These are phyloP conservation scores for Cenchrus purpureus DNA, from an alignment of 176 grass and related monocot species.

Conservation along the genomic window DNA sequence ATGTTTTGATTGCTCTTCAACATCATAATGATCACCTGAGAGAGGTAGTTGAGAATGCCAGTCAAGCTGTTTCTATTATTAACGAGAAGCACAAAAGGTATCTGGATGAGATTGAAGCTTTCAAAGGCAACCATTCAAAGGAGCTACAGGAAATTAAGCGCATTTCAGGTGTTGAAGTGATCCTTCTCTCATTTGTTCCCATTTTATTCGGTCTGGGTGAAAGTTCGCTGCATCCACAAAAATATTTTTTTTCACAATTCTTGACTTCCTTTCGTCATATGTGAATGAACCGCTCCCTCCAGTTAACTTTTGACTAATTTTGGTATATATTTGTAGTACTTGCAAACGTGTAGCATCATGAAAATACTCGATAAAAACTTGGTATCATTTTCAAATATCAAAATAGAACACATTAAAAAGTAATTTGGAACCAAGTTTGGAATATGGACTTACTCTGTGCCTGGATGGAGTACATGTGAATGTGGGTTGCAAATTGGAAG, in stretches of 20 bases:
- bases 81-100: conserved; percentile 69
- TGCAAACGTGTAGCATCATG: neutral
- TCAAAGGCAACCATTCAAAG: conserved; percentile 55
- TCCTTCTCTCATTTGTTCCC: conserved; percentile 32
- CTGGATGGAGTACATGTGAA: conserved; percentile 2
- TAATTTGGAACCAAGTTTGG: neutral
- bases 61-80: conserved; percentile 66
- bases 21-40: conserved; percentile 76
- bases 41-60: conserved; percentile 71
- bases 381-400: neutral
- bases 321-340: neutral
- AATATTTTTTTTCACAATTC: conserved; percentile 9
- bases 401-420: neutral
- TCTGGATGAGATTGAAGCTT: conserved; percentile 72
- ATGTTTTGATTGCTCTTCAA: conserved; percentile 73
- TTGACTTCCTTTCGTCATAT: conserved; percentile 1
- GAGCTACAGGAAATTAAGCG: conserved; percentile 79
- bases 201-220: conserved; percentile 17
- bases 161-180: conserved; percentile 71
- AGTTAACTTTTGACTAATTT: neutral
- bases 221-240: conserved; percentile 1
- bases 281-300: neutral
- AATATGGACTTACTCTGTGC: neutral
- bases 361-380: neutral
- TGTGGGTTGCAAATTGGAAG: neutral